Conservation (phyloP, 345 rosid species). For the Gossypium arboreum region DNA sequence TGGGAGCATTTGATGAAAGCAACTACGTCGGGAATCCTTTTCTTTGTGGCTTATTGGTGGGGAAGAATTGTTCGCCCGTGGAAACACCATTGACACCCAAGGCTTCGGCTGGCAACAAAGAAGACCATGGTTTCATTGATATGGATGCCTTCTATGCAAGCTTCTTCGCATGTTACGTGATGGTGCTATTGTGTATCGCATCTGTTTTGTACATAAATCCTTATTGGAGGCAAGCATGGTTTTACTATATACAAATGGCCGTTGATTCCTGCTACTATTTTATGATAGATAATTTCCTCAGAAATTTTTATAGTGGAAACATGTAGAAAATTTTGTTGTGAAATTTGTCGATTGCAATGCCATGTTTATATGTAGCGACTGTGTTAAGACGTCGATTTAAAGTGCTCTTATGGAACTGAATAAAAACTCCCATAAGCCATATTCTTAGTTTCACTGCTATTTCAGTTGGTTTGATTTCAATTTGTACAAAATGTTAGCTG, state of each 20-base stretch:
- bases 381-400: no score
- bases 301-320: no score
- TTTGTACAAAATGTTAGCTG: background rate
- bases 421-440: no score
- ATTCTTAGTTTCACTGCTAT: background rate
- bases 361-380: no score
- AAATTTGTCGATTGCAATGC: no score
- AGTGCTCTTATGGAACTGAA: no score
- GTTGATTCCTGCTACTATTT: background rate
- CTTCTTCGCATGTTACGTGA: background rate
- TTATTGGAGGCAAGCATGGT: background rate
- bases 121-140: background rate
- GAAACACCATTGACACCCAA: background rate
- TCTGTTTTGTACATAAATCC: background rate
- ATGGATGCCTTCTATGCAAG: background rate
- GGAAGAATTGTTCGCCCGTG: background rate
- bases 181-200: background rate
- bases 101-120: background rate
- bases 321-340: background rate
- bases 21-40: conserved; percentile 23
- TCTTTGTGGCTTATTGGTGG: conserved; percentile 30
- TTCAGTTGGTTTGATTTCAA: background rate
- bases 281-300: background rate
- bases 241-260: background rate
- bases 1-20: conserved; percentile 20